Evolutionary conservation across 257 asterid species (phyloP), one percentile per base, ranked within the genome.

Genomic region (Agastache rugosa): DNA sequence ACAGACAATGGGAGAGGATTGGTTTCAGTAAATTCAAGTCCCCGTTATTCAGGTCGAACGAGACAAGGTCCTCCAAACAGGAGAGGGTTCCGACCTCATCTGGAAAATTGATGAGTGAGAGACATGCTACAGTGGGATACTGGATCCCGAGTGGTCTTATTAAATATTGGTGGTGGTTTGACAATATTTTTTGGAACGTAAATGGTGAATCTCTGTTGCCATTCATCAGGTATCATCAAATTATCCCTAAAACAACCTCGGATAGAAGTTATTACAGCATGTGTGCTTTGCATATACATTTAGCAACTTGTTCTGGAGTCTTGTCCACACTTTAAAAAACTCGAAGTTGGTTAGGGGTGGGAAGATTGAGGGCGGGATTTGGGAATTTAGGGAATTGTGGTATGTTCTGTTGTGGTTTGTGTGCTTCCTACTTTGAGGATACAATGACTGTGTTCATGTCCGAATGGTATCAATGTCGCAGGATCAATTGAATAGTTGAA

Each of bases 21-120:
- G 41, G 27, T 39, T 25, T 76, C 75, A 39, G 75, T 75, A 74
- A 67, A 77, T 70, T 77, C 83, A 3, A 79, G 81, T 60, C 55
- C 78, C 15, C 91, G 82, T 63, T 70, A 76, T 44, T 70, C 85
- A 62, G 82, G 84, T 74, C 75, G 84, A 68, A 47, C 17, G 56
- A 84, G 82, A 25, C 89, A 69, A 78, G 89, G 85, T 44, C 78
- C 84, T 54, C 15, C n/a, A 53, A 35, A 79, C 68, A 81, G 89
- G 85, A 74, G 55, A 72, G 78, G 79, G 64, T 64, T 17, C 56
- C 67, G 51, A 66, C 50, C 55, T 65, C 53, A 74, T 63, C 22
- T 68, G 41, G 78, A 83, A 34, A 76, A 79, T 63, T 85, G 77
- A 83, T 72, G 73, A 29, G 60, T 59, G 39, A 15, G 42, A 42